Percentiles rank a stretch among this genome's conserved stretches.
Evolutionary conservation across 2,329 filamentous ascomycete genomes (phyloP).

Genomic region (Penicillium sclerotigenum): DNA sequence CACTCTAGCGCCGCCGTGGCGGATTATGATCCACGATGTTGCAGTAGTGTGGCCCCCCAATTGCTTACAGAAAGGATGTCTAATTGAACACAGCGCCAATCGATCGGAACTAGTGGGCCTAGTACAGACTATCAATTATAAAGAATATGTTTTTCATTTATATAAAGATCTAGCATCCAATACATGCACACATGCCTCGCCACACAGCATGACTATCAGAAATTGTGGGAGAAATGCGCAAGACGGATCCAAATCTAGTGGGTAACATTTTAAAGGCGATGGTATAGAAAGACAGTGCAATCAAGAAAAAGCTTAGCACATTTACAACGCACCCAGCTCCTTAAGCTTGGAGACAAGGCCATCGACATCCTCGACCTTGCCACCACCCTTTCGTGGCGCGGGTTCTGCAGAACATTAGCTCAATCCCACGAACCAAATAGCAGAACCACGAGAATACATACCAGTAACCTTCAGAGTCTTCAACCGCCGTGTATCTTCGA

Average conservation of each 20-base stretch:
- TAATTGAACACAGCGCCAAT: not conserved
- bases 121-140: not conserved
- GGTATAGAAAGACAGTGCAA: slow-evolving; percentile 25
- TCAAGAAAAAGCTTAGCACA: slow-evolving; percentile 1
- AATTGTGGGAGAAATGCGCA: slow-evolving; percentile 3
- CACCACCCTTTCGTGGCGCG: slow-evolving; percentile 79
- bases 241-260: slow-evolving; percentile 9
- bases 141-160: not conserved
- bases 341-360: slow-evolving; percentile 92
- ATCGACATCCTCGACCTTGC: slow-evolving; percentile 96
- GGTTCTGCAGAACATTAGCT: slow-evolving; percentile 61
- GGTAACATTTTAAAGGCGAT: slow-evolving; percentile 14
- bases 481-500: slow-evolving; percentile 71
- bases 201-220: slow-evolving; percentile 5
- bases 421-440: not conserved
- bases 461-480: slow-evolving; percentile 87
- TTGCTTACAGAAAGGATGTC: not conserved
- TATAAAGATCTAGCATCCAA: slow-evolving; percentile 1
- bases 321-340: slow-evolving; percentile 84
- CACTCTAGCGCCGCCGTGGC: slow-evolving; percentile 5
- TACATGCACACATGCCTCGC: slow-evolving; percentile 4
- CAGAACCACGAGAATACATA: slow-evolving; percentile 45
- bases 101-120: not conserved
- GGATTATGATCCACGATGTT: not conserved
- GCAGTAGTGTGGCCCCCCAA: not conserved